Conservation (phyloP, 1,139 yeast genomes). For the Meyerozyma elateridarum region DNA sequence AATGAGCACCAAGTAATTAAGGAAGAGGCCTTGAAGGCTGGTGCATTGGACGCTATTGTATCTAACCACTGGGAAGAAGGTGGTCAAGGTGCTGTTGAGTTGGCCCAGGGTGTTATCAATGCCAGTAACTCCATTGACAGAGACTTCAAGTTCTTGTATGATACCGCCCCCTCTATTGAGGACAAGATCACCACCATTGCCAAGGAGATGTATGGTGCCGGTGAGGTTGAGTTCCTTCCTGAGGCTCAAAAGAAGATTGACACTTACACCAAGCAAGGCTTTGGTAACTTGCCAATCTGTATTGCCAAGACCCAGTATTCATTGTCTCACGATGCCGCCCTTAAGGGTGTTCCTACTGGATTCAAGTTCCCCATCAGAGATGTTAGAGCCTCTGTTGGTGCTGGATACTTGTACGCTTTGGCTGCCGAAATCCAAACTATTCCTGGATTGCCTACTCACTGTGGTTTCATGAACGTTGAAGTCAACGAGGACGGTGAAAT, state of each 20-base stretch:
- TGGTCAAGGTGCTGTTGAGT: constrained; percentile 56
- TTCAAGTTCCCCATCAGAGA: constrained; percentile 78
- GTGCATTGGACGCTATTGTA: constrained; percentile 68
- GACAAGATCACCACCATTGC: constrained; percentile 63
- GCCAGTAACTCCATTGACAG: constrained; percentile 55
- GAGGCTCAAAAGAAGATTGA: constrained; percentile 64
- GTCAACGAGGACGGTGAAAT: constrained; percentile 75
- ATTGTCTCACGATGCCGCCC: constrained; percentile 72
- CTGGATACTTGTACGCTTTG: constrained; percentile 76
- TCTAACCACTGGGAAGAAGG: constrained; percentile 70
- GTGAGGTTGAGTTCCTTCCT: constrained; percentile 60
- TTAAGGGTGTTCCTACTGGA: constrained; percentile 78
- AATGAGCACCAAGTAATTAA: constrained; percentile 63
- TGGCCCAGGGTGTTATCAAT: constrained; percentile 31
- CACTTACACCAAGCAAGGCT: constrained; percentile 65
- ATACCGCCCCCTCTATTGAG: constrained; percentile 57
- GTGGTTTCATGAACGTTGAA: constrained; percentile 82
- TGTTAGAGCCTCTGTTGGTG: constrained; percentile 76
- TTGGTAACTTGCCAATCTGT: constrained; percentile 71
- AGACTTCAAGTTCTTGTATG: constrained; percentile 60
- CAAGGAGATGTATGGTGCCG: constrained; percentile 72
- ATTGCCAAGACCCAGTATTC: constrained; percentile 84
- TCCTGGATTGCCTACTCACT: constrained; percentile 79
- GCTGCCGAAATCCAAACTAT: constrained; percentile 84
- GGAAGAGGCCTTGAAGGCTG: constrained; percentile 62